A percentile compares a stretch with the other conserved stretches of the same genome.
Evolutionary conservation across 1,139 yeast genomes (phyloP).

Genomic region (Pneumocystis oryctolagi): DNA sequence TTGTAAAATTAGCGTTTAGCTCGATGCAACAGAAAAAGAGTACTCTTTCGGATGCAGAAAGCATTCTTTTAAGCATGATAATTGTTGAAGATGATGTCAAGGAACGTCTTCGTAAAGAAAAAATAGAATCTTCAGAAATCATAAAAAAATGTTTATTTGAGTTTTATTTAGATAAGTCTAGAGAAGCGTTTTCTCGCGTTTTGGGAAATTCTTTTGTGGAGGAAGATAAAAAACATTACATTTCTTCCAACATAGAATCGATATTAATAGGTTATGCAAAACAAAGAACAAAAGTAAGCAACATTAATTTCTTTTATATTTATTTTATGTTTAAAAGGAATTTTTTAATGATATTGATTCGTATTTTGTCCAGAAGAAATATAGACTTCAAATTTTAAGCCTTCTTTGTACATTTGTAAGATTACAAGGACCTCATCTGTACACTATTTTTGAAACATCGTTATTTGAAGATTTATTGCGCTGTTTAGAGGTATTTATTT

Average conservation of each 20-base stretch:
- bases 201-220: background rate
- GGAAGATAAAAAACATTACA: background rate
- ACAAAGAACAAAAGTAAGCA: background rate
- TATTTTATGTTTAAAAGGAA: background rate
- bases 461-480: constrained; percentile 4
- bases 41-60: background rate
- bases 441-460: constrained; percentile 6
- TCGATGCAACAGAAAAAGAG: background rate
- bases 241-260: background rate
- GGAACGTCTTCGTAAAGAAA: background rate
- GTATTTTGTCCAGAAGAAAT: constrained; percentile 2
- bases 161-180: background rate
- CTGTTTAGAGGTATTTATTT: background rate
- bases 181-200: background rate
- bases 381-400: constrained; percentile 5
- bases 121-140: background rate
- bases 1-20: background rate
- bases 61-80: background rate
- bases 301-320: too few species aligned
- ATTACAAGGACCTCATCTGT: constrained; percentile 6
- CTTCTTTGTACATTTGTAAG: constrained; percentile 2
- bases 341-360: background rate
- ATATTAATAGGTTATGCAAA: constrained; percentile 1
- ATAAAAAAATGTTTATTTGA: background rate
- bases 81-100: background rate